Base-by-base conservation (phyloP, 2,329 filamentous ascomycete genomes). In the Cladosporium sp. region DNA sequence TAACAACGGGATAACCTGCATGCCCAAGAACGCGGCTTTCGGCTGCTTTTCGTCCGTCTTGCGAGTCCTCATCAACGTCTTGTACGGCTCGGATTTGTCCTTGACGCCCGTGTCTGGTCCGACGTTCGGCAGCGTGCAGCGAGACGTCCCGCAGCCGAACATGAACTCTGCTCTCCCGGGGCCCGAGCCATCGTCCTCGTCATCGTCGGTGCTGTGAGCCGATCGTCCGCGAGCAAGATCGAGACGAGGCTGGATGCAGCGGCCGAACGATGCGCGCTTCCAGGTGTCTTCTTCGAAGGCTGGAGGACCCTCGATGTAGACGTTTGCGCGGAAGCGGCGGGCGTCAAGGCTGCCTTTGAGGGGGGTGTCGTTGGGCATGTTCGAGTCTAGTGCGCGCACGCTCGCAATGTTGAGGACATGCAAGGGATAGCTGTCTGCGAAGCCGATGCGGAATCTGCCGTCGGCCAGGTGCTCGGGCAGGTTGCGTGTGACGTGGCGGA, bases 91-190 rank as follows among this genome's bases (percentile, higher is more conserved):
- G 28, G 73, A 72, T 50, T 65, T 67, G 59, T 74, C 68, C 68
- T 72, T 40, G 26, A 82, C 72, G n/a, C 85, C 90, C 6, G 81
- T 87, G 21, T 80, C 79, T 0, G 84, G 89, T 74, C 91, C 83
- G 1, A 91, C 87, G 70, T 92, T 92, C 23, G 89, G 89, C 70
- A 92, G 76, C 70, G 88, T 90, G 78, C 90, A 92, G 64, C 89
- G 83, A 0, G 88, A 86, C 0, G 89, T 91, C 33, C 89, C 85
- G 71, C 88, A 89, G 0, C 87, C 81, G 12, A 86, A 78, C 67
- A 87, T 81, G 65, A 84, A 85, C 16, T 80, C 80, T 2, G 77
- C 78, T 6, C 80, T 66, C 23, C 66, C 66, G 18, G 65, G 67
- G 7, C 6, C 35, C 4, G 12, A 16, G 18, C 16, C 14, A 16